These are phyloP conservation scores for Pseudonectria foliicola DNA, from an alignment of 2,329 filamentous ascomycete genomes.

Conservation along the genomic window DNA sequence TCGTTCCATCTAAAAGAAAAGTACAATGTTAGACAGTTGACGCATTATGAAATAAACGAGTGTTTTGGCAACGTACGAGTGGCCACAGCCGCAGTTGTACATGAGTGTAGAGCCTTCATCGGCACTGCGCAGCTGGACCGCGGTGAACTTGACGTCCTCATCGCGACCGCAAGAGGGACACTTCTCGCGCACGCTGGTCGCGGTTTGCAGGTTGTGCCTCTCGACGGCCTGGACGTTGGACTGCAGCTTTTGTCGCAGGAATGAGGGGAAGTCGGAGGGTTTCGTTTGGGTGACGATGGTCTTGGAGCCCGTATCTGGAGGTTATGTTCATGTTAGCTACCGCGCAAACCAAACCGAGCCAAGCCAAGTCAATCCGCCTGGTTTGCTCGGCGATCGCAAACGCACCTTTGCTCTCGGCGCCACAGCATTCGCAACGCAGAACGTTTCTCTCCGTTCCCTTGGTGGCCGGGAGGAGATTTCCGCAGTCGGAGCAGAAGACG, in stretches of 20 bases:
- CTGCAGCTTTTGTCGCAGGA: slow-evolving; percentile 71
- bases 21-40: slow-evolving; percentile 14
- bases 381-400: slow-evolving; percentile 3
- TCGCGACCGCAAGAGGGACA: slow-evolving; percentile 76
- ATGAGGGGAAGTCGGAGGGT: slow-evolving; percentile 80
- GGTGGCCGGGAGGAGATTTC: slow-evolving; percentile 78
- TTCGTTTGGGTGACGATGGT: slow-evolving; percentile 79
- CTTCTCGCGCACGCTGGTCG: slow-evolving; percentile 57
- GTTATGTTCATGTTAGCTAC: no score
- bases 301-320: slow-evolving; percentile 63
- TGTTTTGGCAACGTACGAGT: slow-evolving; percentile 51
- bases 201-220: slow-evolving; percentile 68
- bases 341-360: no score
- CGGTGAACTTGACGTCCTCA: slow-evolving; percentile 71
- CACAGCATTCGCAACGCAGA: slow-evolving; percentile 79
- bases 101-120: slow-evolving; percentile 94
- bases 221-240: slow-evolving; percentile 82
- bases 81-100: slow-evolving; percentile 79
- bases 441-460: slow-evolving; percentile 69
- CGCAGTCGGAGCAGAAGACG: slow-evolving; percentile 89
- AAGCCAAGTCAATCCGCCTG: no score
- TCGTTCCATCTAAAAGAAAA: slow-evolving; percentile 41
- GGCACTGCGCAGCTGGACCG: slow-evolving; percentile 79
- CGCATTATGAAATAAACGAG: not conserved
- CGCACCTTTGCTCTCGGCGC: slow-evolving; percentile 73